Evolutionary conservation across 2,329 filamentous ascomycete genomes (phyloP), one percentile per base, ranked within the genome.

Genomic region (Trichoderma hamatum): DNA sequence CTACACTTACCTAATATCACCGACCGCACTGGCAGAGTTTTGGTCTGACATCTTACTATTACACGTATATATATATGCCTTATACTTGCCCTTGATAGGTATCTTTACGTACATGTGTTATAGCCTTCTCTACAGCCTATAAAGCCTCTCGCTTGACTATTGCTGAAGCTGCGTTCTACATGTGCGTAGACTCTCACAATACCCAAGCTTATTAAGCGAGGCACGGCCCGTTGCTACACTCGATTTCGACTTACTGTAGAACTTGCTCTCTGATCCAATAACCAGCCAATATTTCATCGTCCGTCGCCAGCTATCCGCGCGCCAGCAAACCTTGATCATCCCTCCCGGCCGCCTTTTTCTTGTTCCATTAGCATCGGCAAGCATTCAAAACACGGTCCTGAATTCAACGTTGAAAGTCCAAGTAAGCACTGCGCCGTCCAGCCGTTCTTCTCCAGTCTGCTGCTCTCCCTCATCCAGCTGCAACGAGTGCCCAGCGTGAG

Each of bases 221-320:
- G 52, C 52, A 54, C 63, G 63, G 63, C 52, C 63, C 36, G 63
- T 49, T n/a, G 63, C 63, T 56, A 39, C 63, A 49, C n/a, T 49
- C 14, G 54, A n/a, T 3, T 16, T 2, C 13, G 19, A 39, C 32
- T 49, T 21, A 24, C 32, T 16, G 14, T 26, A 59, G 34, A 59
- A 43, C 7, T 34, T 34, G 14, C 34, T 59, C 34, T 59, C 52
- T 28, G 32, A 21, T 43, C 56, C 56, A 59, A 59, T 39, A 26
- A 43, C 13, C 56, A 21, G 16, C 14, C 32, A 24, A 58, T 6
- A n/a, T 39, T 58, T 30, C 30, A 24, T 26, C n/a, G 52, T 58
- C 55, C 30, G 55, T 36, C 55, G 30, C 55, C 30, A 16, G 9
- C 34, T 36, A 21, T 56, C 28, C 30, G 55, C 55, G 21, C 55